Percentiles rank a stretch among this genome's conserved stretches.
Conservation (phyloP, 768 basidiomycete genomes). For the Mrakia frigida region DNA sequence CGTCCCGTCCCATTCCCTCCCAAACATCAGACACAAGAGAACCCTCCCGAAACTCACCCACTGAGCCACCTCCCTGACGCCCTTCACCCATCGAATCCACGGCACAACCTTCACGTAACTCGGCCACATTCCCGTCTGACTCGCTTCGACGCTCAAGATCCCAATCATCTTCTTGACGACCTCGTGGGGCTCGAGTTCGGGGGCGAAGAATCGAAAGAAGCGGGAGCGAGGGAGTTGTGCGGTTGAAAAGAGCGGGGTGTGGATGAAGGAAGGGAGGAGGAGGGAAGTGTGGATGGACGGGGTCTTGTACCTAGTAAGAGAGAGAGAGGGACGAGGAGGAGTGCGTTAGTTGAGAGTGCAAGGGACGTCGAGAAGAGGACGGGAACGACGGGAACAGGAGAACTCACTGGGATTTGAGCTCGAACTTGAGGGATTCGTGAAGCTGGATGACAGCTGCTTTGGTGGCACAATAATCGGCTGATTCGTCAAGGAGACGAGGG, state of each 20-base stretch:
- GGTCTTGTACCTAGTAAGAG: background rate
- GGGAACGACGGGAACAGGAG: background rate
- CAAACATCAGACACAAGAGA: background rate
- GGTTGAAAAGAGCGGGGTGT: slow-evolving; percentile 68
- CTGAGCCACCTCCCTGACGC: slow-evolving; percentile 57
- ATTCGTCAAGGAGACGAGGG: background rate
- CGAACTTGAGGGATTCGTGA: slow-evolving; percentile 78
- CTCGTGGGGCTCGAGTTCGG: slow-evolving; percentile 55
- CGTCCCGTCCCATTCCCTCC: no score
- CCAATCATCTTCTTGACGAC: slow-evolving; percentile 76
- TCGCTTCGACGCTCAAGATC: slow-evolving; percentile 69
- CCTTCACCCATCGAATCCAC: slow-evolving; percentile 50
- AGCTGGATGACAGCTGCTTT: slow-evolving; percentile 82
- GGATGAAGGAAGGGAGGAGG: slow-evolving; percentile 70
- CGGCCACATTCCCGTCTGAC: slow-evolving; percentile 53
- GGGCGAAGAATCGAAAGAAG: slow-evolving; percentile 67
- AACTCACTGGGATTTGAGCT: slow-evolving; percentile 49
- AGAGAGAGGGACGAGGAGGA: background rate
- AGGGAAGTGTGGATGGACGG: slow-evolving; percentile 73
- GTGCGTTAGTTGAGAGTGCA: background rate
- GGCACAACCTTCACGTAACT: slow-evolving; percentile 58
- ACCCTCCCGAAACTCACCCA: slow-evolving; percentile 52
- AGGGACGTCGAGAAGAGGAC: no score
- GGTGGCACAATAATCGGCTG: slow-evolving; percentile 84
- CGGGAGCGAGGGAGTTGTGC: slow-evolving; percentile 50